phyloP scores from a whole-genome alignment of 176 grass and related monocot species.

The Saccharum spontaneum region DNA sequence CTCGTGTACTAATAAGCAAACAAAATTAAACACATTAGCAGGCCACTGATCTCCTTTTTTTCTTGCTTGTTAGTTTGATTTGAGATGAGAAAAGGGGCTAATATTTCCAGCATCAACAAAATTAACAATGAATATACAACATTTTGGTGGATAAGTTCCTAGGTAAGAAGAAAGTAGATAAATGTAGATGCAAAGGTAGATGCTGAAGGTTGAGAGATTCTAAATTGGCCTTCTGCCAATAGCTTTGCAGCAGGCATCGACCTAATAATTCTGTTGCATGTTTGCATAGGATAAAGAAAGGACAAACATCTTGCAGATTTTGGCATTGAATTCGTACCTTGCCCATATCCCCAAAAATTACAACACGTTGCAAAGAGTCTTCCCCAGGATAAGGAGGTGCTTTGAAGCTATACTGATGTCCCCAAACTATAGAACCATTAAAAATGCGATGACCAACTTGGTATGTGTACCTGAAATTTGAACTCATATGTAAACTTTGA shows the following conservation, averaged over 20 bases:
- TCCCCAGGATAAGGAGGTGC: conserved; percentile 89
- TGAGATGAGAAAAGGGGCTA: not conserved
- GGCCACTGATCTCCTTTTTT: not conserved
- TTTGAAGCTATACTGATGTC: conserved; percentile 67
- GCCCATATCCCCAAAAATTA: conserved; percentile 90
- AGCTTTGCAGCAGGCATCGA: not conserved
- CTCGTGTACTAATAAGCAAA: not conserved
- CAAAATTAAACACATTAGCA: not conserved
- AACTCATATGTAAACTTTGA: conserved; percentile 18
- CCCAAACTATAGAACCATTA: conserved; percentile 72
- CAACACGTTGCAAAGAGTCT: conserved; percentile 75
- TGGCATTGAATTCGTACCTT: conserved; percentile 46
- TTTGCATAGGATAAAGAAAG: not conserved
- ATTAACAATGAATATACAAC: not conserved
- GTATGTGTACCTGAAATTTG: conserved; percentile 79
- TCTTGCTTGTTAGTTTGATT: conserved; percentile 1
- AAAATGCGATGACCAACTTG: conserved; percentile 67
- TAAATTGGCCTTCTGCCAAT: not conserved
- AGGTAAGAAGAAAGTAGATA: not conserved
- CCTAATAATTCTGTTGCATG: conserved; percentile 5
- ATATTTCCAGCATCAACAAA: conserved; percentile 8
- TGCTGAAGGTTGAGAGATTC: not conserved
- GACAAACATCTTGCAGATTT: not conserved
- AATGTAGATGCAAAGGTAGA: not conserved
- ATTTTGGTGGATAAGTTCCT: not conserved